Percentiles rank a stretch among this genome's conserved stretches.
phyloP scores from a whole-genome alignment of 345 rosid genomes.

The Populus ilicifolia region DNA sequence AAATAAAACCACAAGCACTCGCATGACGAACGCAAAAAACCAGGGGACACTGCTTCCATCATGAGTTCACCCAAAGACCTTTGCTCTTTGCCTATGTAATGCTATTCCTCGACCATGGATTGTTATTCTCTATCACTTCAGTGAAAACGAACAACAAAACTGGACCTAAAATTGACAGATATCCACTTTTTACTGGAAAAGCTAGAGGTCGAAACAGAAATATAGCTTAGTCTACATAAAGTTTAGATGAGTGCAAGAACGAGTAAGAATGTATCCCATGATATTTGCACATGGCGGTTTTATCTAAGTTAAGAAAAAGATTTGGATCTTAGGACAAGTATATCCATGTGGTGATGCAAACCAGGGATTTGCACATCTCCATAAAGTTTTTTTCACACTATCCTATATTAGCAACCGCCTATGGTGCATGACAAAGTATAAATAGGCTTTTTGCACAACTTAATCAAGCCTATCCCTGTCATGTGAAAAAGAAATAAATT shows the following conservation, averaged over 20 bases:
- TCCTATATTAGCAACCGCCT: too few species aligned
- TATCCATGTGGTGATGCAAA: not conserved
- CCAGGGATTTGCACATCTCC: not conserved
- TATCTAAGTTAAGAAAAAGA: not conserved
- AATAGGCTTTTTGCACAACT: not conserved
- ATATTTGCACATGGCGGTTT: not conserved
- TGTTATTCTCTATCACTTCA: not conserved
- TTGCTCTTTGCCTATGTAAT: not conserved
- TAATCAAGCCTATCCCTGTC: not conserved
- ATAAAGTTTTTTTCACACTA: not conserved
- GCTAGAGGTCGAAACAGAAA: not conserved
- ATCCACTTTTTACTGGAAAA: not conserved
- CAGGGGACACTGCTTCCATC: not conserved
- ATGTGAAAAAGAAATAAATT: not conserved
- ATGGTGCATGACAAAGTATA: not conserved
- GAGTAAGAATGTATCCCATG: not conserved
- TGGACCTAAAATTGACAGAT: not conserved
- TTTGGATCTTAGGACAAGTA: not conserved
- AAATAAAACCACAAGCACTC: not conserved
- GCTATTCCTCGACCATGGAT: not conserved
- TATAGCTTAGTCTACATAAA: not conserved
- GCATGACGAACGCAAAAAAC: not conserved
- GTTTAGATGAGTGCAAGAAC: not conserved
- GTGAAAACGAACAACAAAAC: not conserved
- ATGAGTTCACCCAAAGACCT: not conserved